phyloP scores from a whole-genome alignment of 1,139 yeast genomes.

The Candida tropicalis region DNA sequence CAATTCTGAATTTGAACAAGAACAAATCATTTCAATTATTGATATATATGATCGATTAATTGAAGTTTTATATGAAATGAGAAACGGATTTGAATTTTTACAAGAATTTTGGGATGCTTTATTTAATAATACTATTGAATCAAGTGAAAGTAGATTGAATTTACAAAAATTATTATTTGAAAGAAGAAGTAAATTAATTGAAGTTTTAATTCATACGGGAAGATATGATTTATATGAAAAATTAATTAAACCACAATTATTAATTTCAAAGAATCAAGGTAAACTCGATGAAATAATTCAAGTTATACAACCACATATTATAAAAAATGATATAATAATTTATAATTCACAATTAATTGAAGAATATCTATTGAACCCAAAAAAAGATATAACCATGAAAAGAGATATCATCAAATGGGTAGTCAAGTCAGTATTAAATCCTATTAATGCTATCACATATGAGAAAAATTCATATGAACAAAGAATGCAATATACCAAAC shows the following conservation, averaged over 20 bases:
- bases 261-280: background rate
- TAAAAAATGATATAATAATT: background rate
- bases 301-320: slow-evolving; percentile 3
- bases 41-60: slow-evolving; percentile 8
- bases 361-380: background rate
- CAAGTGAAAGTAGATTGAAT: background rate
- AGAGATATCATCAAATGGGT: slow-evolving; percentile 7
- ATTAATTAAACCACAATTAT: slow-evolving; percentile 10
- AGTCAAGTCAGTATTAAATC: background rate
- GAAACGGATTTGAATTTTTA: slow-evolving; percentile 10
- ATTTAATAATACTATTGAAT: background rate
- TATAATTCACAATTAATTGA: slow-evolving; percentile 1
- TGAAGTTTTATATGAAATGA: slow-evolving; percentile 11
- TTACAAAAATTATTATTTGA: slow-evolving; percentile 7
- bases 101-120: slow-evolving; percentile 9
- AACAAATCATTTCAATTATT: slow-evolving; percentile 18
- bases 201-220: slow-evolving; percentile 7
- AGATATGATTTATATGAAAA: slow-evolving; percentile 6
- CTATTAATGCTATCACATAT: background rate
- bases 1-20: slow-evolving; percentile 10
- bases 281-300: slow-evolving; percentile 2
- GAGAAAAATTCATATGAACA: background rate
- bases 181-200: slow-evolving; percentile 5
- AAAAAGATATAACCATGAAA: background rate
- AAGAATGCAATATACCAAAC: slow-evolving; percentile 1